Conservation (phyloP, 2,329 filamentous ascomycete genomes). For the Cryphonectria naterciae region DNA sequence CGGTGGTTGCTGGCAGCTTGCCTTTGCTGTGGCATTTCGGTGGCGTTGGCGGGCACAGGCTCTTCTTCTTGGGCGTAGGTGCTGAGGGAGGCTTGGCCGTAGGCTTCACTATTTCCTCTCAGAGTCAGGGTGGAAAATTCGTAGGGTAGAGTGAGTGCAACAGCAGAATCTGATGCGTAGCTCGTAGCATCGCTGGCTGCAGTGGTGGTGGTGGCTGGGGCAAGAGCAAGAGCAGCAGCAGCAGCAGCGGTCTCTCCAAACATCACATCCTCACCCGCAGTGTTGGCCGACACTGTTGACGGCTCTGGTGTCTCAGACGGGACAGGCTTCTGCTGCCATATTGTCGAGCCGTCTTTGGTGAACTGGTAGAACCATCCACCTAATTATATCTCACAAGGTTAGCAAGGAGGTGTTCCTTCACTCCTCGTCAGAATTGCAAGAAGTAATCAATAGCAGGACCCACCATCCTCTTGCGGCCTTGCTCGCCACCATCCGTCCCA, state of each 20-base stretch:
- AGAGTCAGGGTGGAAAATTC: slow-evolving; percentile 18
- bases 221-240: slow-evolving; percentile 3
- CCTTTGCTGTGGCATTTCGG: slow-evolving; percentile 6
- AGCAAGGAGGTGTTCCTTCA: neutral
- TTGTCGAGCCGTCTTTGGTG: slow-evolving; percentile 22
- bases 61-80: slow-evolving; percentile 5
- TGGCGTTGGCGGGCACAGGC: slow-evolving; percentile 7
- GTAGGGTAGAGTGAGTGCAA: slow-evolving; percentile 1
- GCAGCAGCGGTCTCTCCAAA: slow-evolving; percentile 13
- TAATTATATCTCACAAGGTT: neutral
- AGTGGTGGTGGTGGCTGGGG: neutral
- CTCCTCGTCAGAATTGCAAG: neutral
- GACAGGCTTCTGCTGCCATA: slow-evolving; percentile 22
- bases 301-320: slow-evolving; percentile 1
- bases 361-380: slow-evolving; percentile 26
- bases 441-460: neutral
- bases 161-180: slow-evolving; percentile 3
- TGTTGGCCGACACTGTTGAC: slow-evolving; percentile 8
- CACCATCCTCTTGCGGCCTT: slow-evolving; percentile 14
- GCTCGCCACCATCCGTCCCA: slow-evolving; percentile 29
- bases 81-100: slow-evolving; percentile 8
- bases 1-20: slow-evolving; percentile 9
- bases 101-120: slow-evolving; percentile 19
- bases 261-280: slow-evolving; percentile 23
- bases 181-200: neutral